Conservation (phyloP, 345 rosid species). For the Arabidopsis arenosa region DNA sequence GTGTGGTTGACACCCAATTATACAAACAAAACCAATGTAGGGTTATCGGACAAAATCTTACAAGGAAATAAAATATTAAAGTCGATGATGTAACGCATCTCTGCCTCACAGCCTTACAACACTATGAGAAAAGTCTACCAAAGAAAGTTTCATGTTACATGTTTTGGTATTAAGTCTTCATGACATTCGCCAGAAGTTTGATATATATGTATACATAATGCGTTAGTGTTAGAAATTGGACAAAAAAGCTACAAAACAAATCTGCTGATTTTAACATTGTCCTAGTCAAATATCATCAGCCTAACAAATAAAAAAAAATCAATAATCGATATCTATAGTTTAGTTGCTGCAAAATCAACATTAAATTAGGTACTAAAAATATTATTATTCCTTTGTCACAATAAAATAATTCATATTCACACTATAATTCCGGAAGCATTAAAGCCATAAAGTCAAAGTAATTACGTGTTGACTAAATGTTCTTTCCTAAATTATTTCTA, state of each 20-base stretch:
- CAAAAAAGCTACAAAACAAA: slow-evolving; percentile 5
- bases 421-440: neutral
- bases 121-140: slow-evolving; percentile 16
- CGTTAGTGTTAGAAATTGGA: neutral
- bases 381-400: neutral
- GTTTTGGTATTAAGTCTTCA: neutral
- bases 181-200: neutral
- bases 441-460: slow-evolving; percentile 33
- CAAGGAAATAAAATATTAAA: neutral
- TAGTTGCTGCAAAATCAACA: slow-evolving; percentile 2
- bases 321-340: neutral
- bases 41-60: slow-evolving; percentile 5
- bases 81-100: neutral
- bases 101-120: slow-evolving; percentile 27
- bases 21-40: neutral
- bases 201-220: neutral
- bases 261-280: neutral
- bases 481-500: neutral
- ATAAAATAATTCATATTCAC: slow-evolving; percentile 18
- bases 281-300: slow-evolving; percentile 25
- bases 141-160: slow-evolving; percentile 21
- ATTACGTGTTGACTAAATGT: slow-evolving; percentile 41
- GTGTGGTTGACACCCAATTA: slow-evolving; percentile 8
- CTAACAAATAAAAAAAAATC: neutral
- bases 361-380: neutral